Base-by-base conservation (phyloP, 257 asterid species). In the Schizonepeta tenuifolia region DNA sequence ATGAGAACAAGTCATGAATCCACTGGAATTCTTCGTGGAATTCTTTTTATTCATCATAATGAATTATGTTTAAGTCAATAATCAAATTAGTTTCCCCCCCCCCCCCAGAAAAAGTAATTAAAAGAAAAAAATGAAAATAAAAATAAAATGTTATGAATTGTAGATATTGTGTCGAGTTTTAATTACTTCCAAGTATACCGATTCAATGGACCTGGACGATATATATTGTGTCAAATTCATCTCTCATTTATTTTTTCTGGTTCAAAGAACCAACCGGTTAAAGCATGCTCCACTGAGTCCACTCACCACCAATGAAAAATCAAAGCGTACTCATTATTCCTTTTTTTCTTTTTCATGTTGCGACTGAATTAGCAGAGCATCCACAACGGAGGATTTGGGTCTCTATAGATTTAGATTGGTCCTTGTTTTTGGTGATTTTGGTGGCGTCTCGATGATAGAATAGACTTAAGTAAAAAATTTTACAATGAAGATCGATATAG, bases 221-320 rank as follows among this genome's bases (percentile, higher is more conserved):
- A 22, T 11, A 24, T 65, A 26, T 12, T 46, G 4, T 14, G 51
- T 14, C 17, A 18, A 49, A 6, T 9, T 10, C 15, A 21, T 22
- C 15, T 55, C n/a, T 55, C 31, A 55, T n/a, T 55, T 50, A 22
- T 21, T 9, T 38, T 55, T 22, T 55, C 21, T 28, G 61, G 64
- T 28, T 57, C 41, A 57, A 28, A 57, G 64, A 57, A 57, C 12
- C 21, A 20, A 57, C 12, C 21, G 21, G 5, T 57, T 10, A 26
- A 57, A 57, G 43, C 43, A 13, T 57, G 22, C 20, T 28, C 64
- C 62, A 55, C 62, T n/a, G n/a, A 24, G 26, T 50, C 33, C 59
- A 18, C 18, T 57, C 38, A 13, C 31, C 41, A 2, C 64, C 64
- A 57, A 28, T 57, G 5, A 5, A 24, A 57, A 13, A 57, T 17